Evolutionary conservation across 768 basidiomycete species (phyloP).

Genomic region (Boletus patriciae): DNA sequence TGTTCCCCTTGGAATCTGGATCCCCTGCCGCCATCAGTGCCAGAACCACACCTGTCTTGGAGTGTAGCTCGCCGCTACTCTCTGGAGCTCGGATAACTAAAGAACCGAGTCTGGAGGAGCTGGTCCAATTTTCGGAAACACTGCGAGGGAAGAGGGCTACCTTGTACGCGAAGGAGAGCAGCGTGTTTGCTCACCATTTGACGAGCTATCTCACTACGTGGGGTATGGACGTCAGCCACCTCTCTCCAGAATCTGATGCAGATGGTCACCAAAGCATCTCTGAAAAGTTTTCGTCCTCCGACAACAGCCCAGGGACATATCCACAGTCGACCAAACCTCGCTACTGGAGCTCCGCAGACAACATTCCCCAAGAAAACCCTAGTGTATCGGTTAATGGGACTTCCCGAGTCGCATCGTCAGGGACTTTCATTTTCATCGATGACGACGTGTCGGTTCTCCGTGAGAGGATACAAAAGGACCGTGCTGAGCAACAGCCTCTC

Average conservation of each 20-base stretch:
- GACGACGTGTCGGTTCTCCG: conserved; percentile 84
- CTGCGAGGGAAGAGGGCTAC: conserved; percentile 81
- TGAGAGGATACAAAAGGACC: conserved; percentile 67
- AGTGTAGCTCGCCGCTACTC: conserved; percentile 50
- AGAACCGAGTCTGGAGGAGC: conserved; percentile 80
- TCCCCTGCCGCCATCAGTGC: conserved; percentile 44
- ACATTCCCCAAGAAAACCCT: conserved; percentile 20
- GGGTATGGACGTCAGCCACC: conserved; percentile 92
- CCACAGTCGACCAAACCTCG: conserved; percentile 19
- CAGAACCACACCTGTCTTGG: conserved; percentile 40
- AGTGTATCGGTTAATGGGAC: conserved; percentile 20
- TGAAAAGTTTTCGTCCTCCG: conserved; percentile 18
- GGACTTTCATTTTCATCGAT: conserved; percentile 87
- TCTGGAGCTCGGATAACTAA: conserved; percentile 50
- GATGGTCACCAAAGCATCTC: conserved; percentile 37
- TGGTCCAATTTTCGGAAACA: conserved; percentile 76
- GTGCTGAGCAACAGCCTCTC: conserved; percentile 47
- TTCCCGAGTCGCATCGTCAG: conserved; percentile 26
- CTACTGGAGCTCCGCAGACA: conserved; percentile 24
- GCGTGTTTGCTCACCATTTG: conserved; percentile 88
- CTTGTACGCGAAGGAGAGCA: conserved; percentile 82
- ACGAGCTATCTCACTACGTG: conserved; percentile 92
- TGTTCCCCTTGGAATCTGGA: conserved; percentile 62
- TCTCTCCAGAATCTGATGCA: conserved; percentile 56
- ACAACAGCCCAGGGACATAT: conserved; percentile 2